Conservation (phyloP, 768 basidiomycete genomes). For the Suillus brevipes region DNA sequence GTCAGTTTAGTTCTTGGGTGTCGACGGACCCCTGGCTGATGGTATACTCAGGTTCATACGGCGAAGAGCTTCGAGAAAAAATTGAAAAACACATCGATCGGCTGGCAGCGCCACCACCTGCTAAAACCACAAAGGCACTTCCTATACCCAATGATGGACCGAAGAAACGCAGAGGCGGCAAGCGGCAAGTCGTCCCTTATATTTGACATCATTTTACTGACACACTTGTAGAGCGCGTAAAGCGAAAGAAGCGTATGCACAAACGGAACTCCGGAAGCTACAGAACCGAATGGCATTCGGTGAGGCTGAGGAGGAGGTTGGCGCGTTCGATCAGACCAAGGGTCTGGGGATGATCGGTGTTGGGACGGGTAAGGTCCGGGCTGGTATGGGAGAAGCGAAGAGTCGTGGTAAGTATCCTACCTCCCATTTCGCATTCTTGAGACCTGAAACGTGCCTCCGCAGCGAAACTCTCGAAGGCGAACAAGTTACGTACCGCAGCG, state of each 20-base stretch:
- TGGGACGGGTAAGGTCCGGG: slow-evolving; percentile 85
- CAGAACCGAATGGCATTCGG: slow-evolving; percentile 98
- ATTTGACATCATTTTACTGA: neutral
- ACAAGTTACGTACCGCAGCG: slow-evolving; percentile 86
- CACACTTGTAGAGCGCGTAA: slow-evolving; percentile 73
- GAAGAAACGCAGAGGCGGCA: slow-evolving; percentile 94
- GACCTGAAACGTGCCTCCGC: slow-evolving; percentile 10
- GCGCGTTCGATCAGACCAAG: slow-evolving; percentile 96
- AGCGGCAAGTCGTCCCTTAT: slow-evolving; percentile 56
- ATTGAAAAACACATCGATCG: slow-evolving; percentile 93
- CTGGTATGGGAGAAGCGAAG: slow-evolving; percentile 83
- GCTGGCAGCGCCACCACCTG: slow-evolving; percentile 90
- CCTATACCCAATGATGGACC: slow-evolving; percentile 94
- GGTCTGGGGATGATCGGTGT: slow-evolving; percentile 96
- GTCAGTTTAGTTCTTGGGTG: slow-evolving; percentile 39
- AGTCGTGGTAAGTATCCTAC: slow-evolving; percentile 68
- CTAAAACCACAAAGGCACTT: slow-evolving; percentile 89
- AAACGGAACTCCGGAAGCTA: slow-evolving; percentile 93
- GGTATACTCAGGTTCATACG: slow-evolving; percentile 63
- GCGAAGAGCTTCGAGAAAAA: slow-evolving; percentile 76
- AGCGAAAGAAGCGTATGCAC: slow-evolving; percentile 97
- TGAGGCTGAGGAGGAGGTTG: slow-evolving; percentile 93
- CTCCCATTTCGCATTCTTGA: neutral
- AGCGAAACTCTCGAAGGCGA: slow-evolving; percentile 97
- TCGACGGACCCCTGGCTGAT: slow-evolving; percentile 6